Evolutionary conservation across 1,139 yeast species (phyloP).

Genomic region (Scheffersomyces cryptocercus): DNA sequence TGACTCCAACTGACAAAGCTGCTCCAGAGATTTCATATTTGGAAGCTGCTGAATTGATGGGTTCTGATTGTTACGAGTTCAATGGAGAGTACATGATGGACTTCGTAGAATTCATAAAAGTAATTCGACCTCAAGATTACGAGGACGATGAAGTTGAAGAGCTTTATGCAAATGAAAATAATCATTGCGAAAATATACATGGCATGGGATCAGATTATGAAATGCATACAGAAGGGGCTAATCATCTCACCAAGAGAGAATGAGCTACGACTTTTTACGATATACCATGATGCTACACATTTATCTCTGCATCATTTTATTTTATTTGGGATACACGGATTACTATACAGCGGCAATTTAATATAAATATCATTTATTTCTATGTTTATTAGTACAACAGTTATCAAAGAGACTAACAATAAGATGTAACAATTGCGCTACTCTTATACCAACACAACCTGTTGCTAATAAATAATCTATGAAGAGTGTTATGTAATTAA

Average conservation of each 20-base stretch:
- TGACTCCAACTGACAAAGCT: slow-evolving; percentile 14
- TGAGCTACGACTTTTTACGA: not conserved
- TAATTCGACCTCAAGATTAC: slow-evolving; percentile 44
- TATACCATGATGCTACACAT: too few species aligned
- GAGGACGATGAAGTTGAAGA: slow-evolving; percentile 17
- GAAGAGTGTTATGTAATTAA: too few species aligned
- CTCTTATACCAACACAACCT: too few species aligned
- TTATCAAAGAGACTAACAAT: too few species aligned
- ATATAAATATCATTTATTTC: not conserved
- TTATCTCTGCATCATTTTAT: too few species aligned
- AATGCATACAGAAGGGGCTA: slow-evolving; percentile 13
- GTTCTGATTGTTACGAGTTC: slow-evolving; percentile 53
- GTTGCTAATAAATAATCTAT: too few species aligned
- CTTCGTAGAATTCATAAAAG: slow-evolving; percentile 48
- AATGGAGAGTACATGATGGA: slow-evolving; percentile 54
- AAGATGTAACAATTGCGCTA: too few species aligned
- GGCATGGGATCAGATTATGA: slow-evolving; percentile 19
- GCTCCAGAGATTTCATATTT: slow-evolving; percentile 13
- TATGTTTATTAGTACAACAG: not conserved
- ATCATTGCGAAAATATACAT: slow-evolving; percentile 1
- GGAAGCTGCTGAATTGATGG: slow-evolving; percentile 45
- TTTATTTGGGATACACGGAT: too few species aligned
- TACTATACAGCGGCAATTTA: too few species aligned
- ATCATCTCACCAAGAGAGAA: slow-evolving; percentile 6
- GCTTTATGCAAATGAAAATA: not conserved